Evolutionary conservation across 1,284 basidiomycete genomes (phyloP), one percentile per base, ranked within the genome.

Genomic region (Ustanciosporium gigantosporum): DNA sequence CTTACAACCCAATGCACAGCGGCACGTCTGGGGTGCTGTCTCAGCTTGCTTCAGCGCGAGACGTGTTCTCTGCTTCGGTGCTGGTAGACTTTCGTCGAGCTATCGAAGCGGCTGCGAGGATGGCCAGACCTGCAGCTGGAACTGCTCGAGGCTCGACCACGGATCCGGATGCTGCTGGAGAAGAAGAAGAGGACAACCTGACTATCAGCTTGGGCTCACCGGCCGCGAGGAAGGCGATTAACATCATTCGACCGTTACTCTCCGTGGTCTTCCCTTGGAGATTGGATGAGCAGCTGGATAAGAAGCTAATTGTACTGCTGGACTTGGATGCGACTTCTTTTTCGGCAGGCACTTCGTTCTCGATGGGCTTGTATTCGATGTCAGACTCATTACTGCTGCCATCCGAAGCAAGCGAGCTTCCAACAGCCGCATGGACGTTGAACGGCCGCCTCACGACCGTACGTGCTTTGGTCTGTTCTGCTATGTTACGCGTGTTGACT

Each of bases 11-110:
- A 9, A 31, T 44, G 32, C 49, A 55, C 31, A 52, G 46, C n/a
- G 64, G 56, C 9, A 65, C 57, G 0, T 46, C 41, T 13, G 68
- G 68, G 15, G 67, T 73, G 32, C 60, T 73, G 0, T 60, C 68
- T 13, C 41, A 51, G 34, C 37, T 60, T 6, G 57, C 59, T 25
- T 41, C 55, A n/a, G 71, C 65, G 4, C 43, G 56, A 7, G 46
- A 36, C 2, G 47, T 34, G 8, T 55, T 51, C 8, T 49, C 55
- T 16, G 57, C 55, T 0, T 34, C 68, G 16, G 37, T 74, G 24
- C 36, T 65, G 2, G 73, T 74, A n/a, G 66, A 77, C 42, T 41
- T 75, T 19, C 56, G 70, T 4, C 48, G 66, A 29, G 66, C 68
- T 0, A 61, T 77, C 24, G 74, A 77, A 21, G 67, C 66, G 15